A percentile compares a stretch with the other conserved stretches of the same genome.
These are phyloP conservation scores for Cytospora leucostoma DNA, from an alignment of 2,329 filamentous ascomycete genomes.

Conservation along the genomic window DNA sequence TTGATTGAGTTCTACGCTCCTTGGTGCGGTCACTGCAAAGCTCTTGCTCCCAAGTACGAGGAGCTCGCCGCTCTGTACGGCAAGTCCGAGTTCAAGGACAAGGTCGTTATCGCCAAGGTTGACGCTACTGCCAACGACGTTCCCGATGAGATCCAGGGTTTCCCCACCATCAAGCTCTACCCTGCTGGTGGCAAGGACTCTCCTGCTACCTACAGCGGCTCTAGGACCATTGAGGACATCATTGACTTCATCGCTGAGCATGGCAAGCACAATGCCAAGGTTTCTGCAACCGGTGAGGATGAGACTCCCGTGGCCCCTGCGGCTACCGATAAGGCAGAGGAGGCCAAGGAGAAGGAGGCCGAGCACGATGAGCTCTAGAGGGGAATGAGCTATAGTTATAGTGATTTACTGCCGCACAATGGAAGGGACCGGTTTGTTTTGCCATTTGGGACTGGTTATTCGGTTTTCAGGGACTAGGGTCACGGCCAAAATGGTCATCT, in stretches of 20 bases:
- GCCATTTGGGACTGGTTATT: slow-evolving; percentile 20
- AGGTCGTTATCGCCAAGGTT: slow-evolving; percentile 94
- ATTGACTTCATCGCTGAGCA: slow-evolving; percentile 92
- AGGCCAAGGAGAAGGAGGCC: slow-evolving; percentile 50
- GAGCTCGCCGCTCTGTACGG: slow-evolving; percentile 79
- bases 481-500: slow-evolving; percentile 26
- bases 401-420: slow-evolving; percentile 10
- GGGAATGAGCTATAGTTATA: slow-evolving; percentile 15
- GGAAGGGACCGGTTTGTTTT: slow-evolving; percentile 18
- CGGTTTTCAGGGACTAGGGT: slow-evolving; percentile 21
- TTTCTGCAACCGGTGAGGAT: slow-evolving; percentile 57
- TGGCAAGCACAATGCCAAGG: slow-evolving; percentile 82
- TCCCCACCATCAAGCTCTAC: slow-evolving; percentile 99
- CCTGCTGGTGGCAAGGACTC: slow-evolving; percentile 83
- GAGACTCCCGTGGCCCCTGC: slow-evolving; percentile 54
- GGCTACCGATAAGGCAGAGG: slow-evolving; percentile 52
- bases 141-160: slow-evolving; percentile 93
- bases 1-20: slow-evolving; percentile 98
- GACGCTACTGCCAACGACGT: slow-evolving; percentile 96
- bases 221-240: slow-evolving; percentile 88
- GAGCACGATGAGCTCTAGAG: slow-evolving; percentile 78
- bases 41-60: slow-evolving; percentile 93
- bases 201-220: slow-evolving; percentile 83
- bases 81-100: slow-evolving; percentile 75
- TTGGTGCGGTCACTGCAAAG: slow-evolving; percentile 99